These are phyloP conservation scores for Ailanthus altissimus DNA, from an alignment of 345 rosid genomes.

Conservation along the genomic window DNA sequence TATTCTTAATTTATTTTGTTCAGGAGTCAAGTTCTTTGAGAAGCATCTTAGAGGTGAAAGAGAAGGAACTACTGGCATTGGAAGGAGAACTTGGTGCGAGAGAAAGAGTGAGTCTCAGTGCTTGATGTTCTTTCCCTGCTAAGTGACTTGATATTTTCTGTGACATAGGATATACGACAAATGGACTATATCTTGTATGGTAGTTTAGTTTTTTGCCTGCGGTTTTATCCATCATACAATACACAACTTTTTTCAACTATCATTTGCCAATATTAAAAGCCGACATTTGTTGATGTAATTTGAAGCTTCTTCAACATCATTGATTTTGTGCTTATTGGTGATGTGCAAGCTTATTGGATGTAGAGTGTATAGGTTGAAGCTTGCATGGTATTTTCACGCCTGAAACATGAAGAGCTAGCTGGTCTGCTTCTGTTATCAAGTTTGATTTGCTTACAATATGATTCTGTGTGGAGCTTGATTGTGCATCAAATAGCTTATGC, in stretches of 20 bases:
- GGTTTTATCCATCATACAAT: neutral
- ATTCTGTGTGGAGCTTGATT: too few relatives aligned
- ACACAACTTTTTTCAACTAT: neutral
- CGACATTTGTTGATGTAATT: neutral
- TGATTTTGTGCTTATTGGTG: neutral
- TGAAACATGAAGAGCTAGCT: constrained; percentile 1
- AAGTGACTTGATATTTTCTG: neutral
- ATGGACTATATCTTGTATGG: neutral
- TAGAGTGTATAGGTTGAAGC: neutral
- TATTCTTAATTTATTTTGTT: constrained; percentile 22
- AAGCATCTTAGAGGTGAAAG: constrained; percentile 49
- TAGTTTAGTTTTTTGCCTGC: neutral
- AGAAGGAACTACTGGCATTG: constrained; percentile 52
- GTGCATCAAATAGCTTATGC: too few relatives aligned
- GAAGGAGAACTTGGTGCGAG: constrained; percentile 71
- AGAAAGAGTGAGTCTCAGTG: constrained; percentile 61
- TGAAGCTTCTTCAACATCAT: neutral
- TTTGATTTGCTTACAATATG: neutral
- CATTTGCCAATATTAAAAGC: neutral
- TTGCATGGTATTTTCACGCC: neutral
- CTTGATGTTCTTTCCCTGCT: constrained; percentile 9
- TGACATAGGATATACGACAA: neutral
- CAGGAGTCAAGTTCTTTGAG: constrained; percentile 53
- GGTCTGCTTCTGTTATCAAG: neutral
- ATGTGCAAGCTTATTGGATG: constrained; percentile 3